These are phyloP conservation scores for Collybia nuda DNA, from an alignment of 768 basidiomycete genomes.

Conservation along the genomic window DNA sequence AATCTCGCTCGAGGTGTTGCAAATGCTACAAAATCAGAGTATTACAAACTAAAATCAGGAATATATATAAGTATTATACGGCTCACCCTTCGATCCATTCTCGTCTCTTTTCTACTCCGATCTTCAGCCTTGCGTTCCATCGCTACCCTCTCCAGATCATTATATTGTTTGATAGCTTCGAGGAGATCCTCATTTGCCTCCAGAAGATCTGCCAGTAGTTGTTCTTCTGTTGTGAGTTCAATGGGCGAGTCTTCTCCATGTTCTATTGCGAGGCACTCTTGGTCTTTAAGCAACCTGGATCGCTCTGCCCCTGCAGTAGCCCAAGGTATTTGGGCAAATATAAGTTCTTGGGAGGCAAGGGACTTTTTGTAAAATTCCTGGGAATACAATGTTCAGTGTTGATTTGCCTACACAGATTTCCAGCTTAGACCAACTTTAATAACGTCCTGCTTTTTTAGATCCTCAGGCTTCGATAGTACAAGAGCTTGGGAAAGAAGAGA, in stretches of 20 bases:
- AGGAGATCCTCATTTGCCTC: conserved; percentile 72
- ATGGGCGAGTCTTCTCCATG: conserved; percentile 28
- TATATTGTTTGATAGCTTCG: conserved; percentile 69
- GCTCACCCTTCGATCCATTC: conserved; percentile 67
- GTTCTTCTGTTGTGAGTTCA: conserved; percentile 69
- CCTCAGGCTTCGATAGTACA: conserved; percentile 66
- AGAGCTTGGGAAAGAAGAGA: conserved; percentile 70
- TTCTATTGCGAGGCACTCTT: conserved; percentile 12
- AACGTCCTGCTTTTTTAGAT: conserved; percentile 61
- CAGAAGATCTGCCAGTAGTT: conserved; percentile 70
- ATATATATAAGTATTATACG: neutral
- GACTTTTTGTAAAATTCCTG: conserved; percentile 87
- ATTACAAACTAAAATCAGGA: neutral
- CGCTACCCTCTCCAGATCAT: conserved; percentile 73
- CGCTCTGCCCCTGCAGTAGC: conserved; percentile 80
- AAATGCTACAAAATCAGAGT: conserved; percentile 21
- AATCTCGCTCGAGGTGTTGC: conserved; percentile 36
- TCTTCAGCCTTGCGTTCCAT: conserved; percentile 65
- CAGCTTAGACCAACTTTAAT: conserved; percentile 47
- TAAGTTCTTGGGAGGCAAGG: conserved; percentile 78
- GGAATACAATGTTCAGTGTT: conserved; percentile 1
- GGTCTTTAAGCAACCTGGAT: conserved; percentile 43
- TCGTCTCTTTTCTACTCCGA: conserved; percentile 65
- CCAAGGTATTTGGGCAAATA: conserved; percentile 89
- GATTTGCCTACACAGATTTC: neutral